Evolutionary conservation across 371 early-diverging fungal species (phyloP).

Genomic region (Mortierella sp.): DNA sequence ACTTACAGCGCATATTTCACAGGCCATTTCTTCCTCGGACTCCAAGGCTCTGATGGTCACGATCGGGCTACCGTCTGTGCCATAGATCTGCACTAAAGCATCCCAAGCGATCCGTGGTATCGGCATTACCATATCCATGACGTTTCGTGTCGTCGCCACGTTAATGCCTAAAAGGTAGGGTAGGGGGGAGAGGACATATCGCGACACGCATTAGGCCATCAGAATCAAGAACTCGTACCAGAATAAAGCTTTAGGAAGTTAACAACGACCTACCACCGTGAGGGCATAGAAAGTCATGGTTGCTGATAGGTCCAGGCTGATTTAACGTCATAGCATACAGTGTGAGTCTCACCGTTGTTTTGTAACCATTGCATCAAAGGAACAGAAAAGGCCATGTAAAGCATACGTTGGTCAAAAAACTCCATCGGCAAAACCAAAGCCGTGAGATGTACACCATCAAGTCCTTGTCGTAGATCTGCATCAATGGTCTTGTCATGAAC

Average conservation of each 20-base stretch:
- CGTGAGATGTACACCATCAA: conserved; percentile 45
- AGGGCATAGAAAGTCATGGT: conserved; percentile 55
- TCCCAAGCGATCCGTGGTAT: conserved; percentile 54
- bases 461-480: conserved; percentile 44
- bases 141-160: conserved; percentile 37
- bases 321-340: background rate
- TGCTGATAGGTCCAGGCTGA: conserved; percentile 57
- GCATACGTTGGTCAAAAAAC: conserved; percentile 24
- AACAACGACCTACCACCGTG: conserved; percentile 42
- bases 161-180: conserved; percentile 37
- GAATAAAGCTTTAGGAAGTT: no score
- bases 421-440: conserved; percentile 45
- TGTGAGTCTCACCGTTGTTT: no score
- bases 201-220: no score
- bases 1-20: conserved; percentile 50
- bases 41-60: conserved; percentile 33
- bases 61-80: conserved; percentile 55
- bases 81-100: conserved; percentile 46
- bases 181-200: no score
- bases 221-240: background rate
- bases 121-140: conserved; percentile 53
- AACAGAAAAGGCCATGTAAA: background rate
- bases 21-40: conserved; percentile 39
- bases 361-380: no score
- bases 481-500: conserved; percentile 37